Percentiles rank a stretch among this genome's conserved stretches.
Evolutionary conservation across 2,329 filamentous ascomycete species (phyloP).

Genomic region (Phaeomoniella chlamydospora): DNA sequence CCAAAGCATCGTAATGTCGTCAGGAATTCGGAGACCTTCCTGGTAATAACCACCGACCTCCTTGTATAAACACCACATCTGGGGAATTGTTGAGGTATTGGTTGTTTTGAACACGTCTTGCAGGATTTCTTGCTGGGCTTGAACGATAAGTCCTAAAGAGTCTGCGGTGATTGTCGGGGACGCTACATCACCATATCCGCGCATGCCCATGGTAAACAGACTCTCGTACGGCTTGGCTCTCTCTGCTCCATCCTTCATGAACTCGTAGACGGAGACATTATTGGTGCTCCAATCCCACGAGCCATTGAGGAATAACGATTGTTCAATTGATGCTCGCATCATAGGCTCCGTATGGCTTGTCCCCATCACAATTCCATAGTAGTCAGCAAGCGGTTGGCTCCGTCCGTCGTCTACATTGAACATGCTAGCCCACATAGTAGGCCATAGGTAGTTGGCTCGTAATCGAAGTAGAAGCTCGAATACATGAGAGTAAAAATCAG

Average conservation of each 20-base stretch:
- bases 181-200: slow-evolving; percentile 53
- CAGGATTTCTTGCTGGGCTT: slow-evolving; percentile 45
- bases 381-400: slow-evolving; percentile 56
- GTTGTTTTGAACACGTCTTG: slow-evolving; percentile 37
- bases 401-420: slow-evolving; percentile 56
- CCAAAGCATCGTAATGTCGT: slow-evolving; percentile 55
- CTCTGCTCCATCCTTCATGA: slow-evolving; percentile 52
- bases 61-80: slow-evolving; percentile 62
- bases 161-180: slow-evolving; percentile 29
- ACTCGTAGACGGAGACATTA: slow-evolving; percentile 52
- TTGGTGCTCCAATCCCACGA: slow-evolving; percentile 58
- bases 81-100: slow-evolving; percentile 40
- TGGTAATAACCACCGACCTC: slow-evolving; percentile 59
- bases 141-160: slow-evolving; percentile 46
- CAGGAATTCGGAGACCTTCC: slow-evolving; percentile 45
- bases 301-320: slow-evolving; percentile 26
- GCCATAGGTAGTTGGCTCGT: slow-evolving; percentile 60
- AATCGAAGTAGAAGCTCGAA: slow-evolving; percentile 58
- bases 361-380: slow-evolving; percentile 60
- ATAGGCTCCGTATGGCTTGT: slow-evolving; percentile 63
- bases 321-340: slow-evolving; percentile 38
- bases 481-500: slow-evolving; percentile 53
- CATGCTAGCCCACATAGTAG: slow-evolving; percentile 25
- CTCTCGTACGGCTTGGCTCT: slow-evolving; percentile 52
- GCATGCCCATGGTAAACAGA: slow-evolving; percentile 54